Conservation (phyloP, 176 grass and related monocot genomes). For the Musa itinerans region DNA sequence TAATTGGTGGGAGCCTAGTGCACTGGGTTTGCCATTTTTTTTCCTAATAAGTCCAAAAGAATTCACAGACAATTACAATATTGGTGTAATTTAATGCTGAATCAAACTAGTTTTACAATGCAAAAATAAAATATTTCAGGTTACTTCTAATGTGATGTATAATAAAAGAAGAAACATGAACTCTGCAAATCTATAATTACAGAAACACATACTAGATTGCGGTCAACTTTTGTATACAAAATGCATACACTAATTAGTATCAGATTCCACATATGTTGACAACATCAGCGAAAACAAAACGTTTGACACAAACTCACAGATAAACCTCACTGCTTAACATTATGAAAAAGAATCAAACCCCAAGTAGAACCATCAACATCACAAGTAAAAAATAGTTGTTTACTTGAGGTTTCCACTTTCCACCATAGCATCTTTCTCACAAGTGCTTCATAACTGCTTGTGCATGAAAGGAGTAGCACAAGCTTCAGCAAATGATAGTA, state of each 20-base stretch:
- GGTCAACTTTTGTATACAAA: neutral
- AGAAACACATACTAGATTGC: neutral
- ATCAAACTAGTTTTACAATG: neutral
- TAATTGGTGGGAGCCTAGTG: neutral
- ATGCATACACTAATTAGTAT: neutral
- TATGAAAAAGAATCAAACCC: too few relatives aligned
- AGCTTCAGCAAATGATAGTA: too few relatives aligned
- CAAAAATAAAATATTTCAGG: neutral
- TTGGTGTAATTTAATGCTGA: neutral
- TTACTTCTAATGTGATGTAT: neutral
- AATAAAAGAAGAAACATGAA: neutral
- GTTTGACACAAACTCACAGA: too few relatives aligned
- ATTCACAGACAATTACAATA: neutral
- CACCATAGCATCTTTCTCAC: too few relatives aligned
- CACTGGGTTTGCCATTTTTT: too few relatives aligned
- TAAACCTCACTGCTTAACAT: too few relatives aligned
- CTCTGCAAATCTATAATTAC: neutral
- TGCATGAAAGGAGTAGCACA: too few relatives aligned
- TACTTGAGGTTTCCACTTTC: too few relatives aligned
- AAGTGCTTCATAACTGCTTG: too few relatives aligned
- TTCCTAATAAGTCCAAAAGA: neutral
- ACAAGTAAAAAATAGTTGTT: too few relatives aligned
- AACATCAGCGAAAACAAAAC: too few relatives aligned
- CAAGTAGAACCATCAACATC: too few relatives aligned
- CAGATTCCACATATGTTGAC: neutral